Evolutionary conservation across 2,329 filamentous ascomycete species (phyloP).

Genomic region (Rhytidhysteron rufulum): DNA sequence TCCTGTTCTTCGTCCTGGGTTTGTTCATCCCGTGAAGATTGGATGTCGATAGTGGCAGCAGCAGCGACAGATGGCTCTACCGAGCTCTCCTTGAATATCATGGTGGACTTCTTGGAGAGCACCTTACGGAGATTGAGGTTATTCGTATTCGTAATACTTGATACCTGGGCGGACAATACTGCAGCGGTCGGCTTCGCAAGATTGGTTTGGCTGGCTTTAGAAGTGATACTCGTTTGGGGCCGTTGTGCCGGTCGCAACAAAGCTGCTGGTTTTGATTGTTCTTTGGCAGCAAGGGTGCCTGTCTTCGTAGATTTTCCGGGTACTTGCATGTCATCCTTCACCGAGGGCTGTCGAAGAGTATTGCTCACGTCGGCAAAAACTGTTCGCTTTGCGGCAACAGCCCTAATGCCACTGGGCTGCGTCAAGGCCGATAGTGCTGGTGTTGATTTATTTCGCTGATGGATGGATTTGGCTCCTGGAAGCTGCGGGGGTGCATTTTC

Average conservation of each 20-base stretch:
- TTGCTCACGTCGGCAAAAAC: conserved; percentile 84
- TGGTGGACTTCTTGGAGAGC: conserved; percentile 50
- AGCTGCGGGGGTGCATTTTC: conserved; percentile 58
- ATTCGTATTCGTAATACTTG: conserved; percentile 23
- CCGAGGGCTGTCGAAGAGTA: conserved; percentile 40
- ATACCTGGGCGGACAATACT: conserved; percentile 19
- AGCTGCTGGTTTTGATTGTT: conserved; percentile 41
- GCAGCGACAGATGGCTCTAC: background rate
- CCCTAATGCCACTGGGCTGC: conserved; percentile 56
- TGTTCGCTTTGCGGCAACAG: conserved; percentile 66
- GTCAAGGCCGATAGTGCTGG: conserved; percentile 57
- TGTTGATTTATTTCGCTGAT: conserved; percentile 79
- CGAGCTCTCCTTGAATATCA: conserved; percentile 51
- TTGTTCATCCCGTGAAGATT: background rate
- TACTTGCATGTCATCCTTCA: conserved; percentile 56
- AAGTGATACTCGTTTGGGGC: conserved; percentile 36
- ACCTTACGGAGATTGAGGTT: conserved; percentile 44
- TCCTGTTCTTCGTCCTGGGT: conserved; percentile 2
- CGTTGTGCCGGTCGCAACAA: conserved; percentile 61
- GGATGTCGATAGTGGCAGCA: background rate
- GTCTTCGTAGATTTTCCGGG: conserved; percentile 43
- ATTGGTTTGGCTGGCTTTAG: conserved; percentile 17
- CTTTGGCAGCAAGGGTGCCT: conserved; percentile 31
- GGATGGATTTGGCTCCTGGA: conserved; percentile 51
- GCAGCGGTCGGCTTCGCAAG: conserved; percentile 13